phyloP scores from a whole-genome alignment of 129 eudicot genomes.

The Logfia minima region DNA sequence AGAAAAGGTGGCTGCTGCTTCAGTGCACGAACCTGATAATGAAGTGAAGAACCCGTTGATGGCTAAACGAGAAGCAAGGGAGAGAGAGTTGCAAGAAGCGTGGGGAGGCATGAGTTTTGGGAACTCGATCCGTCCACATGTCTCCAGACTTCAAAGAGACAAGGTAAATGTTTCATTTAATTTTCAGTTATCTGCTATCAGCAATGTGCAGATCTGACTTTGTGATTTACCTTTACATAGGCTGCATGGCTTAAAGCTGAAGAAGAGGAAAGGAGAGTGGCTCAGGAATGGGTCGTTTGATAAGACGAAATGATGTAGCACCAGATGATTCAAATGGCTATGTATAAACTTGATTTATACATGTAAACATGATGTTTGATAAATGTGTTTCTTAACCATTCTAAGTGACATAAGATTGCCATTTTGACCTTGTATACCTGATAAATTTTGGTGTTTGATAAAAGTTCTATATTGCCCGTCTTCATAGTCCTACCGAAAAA shows the following conservation, averaged over 20 bases:
- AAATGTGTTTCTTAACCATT: background rate
- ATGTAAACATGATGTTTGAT: background rate
- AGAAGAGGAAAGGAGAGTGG: conserved; percentile 67
- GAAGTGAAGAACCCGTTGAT: conserved; percentile 34
- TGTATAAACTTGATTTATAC: background rate
- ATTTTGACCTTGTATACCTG: too few species aligned
- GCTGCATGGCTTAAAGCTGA: conserved; percentile 96
- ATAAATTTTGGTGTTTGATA: too few species aligned
- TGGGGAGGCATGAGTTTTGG: conserved; percentile 98
- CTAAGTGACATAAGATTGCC: too few species aligned
- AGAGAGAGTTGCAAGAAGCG: conserved; percentile 70
- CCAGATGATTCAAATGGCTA: background rate
- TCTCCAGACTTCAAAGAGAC: conserved; percentile 79
- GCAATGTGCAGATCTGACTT: background rate
- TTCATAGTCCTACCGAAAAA: too few species aligned
- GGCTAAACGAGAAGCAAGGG: conserved; percentile 70
- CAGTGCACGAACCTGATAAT: conserved; percentile 31
- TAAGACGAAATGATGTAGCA: background rate
- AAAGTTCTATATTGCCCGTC: too few species aligned
- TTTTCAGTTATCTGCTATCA: background rate
- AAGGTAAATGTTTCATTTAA: conserved; percentile 50
- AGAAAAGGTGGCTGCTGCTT: conserved; percentile 53
- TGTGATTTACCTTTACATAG: conserved; percentile 32
- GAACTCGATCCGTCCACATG: conserved; percentile 68
- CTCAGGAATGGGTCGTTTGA: conserved; percentile 30